These are phyloP conservation scores for Coemansia sp. DNA, from an alignment of 192 early-diverging fungal genomes.

Conservation along the genomic window DNA sequence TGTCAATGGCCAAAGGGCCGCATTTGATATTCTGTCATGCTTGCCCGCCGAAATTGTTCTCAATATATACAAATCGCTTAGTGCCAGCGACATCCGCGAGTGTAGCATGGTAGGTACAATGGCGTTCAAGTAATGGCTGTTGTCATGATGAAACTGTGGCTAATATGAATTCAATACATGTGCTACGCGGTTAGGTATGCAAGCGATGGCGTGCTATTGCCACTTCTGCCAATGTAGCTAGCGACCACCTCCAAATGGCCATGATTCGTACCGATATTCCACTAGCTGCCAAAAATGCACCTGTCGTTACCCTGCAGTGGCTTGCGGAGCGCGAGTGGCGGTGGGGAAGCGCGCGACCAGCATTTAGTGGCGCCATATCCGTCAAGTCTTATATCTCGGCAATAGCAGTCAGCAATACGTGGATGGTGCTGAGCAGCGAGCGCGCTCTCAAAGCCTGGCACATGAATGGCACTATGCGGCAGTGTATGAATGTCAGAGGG, in stretches of 20 bases:
- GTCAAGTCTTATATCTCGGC: conserved; percentile 10
- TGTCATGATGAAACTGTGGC: not conserved
- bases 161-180: not conserved
- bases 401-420: conserved; percentile 8
- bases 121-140: no score
- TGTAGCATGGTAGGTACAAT: not conserved
- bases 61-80: conserved; percentile 6
- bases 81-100: conserved; percentile 2
- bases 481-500: conserved; percentile 2
- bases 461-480: not conserved
- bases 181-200: conserved; percentile 5
- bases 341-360: conserved; percentile 15
- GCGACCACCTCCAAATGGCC: conserved; percentile 5
- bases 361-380: conserved; percentile 6
- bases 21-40: conserved; percentile 20
- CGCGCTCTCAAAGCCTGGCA: conserved; percentile 4
- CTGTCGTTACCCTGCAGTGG: conserved; percentile 7
- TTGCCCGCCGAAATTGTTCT: conserved; percentile 13
- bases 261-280: conserved; percentile 2
- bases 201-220: conserved; percentile 24
- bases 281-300: not conserved
- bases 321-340: conserved; percentile 17
- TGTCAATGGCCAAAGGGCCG: not conserved
- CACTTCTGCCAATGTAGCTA: conserved; percentile 2
- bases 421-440: conserved; percentile 20